Conservation (phyloP, 2,329 filamentous ascomycete genomes). For the Paecilomyces formosus region DNA sequence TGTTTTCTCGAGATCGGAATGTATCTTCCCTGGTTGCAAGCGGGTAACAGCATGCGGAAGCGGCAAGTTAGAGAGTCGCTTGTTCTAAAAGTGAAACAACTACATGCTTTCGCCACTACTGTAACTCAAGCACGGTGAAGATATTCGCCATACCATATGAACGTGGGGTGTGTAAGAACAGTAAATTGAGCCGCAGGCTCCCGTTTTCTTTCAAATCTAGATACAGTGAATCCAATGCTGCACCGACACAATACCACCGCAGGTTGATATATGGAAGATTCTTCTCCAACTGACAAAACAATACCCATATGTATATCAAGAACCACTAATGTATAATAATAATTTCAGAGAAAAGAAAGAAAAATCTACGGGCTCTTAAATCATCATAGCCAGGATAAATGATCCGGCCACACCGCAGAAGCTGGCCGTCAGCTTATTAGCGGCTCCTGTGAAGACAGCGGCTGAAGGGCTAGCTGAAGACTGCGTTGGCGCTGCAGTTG, state of each 20-base stretch:
- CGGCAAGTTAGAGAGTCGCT: too few species aligned
- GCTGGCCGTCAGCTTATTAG: not conserved
- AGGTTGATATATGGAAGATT: not conserved
- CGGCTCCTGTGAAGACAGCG: slow-evolving; percentile 4
- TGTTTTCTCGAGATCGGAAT: too few species aligned
- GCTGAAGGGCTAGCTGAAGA: not conserved
- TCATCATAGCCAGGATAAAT: not conserved
- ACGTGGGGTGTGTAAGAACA: too few species aligned
- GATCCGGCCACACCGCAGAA: not conserved
- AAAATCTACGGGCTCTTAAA: not conserved
- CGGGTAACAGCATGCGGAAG: too few species aligned
- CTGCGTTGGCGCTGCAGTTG: not conserved
- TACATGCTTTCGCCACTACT: too few species aligned
- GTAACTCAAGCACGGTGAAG: too few species aligned
- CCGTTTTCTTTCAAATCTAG: not conserved
- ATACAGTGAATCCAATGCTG: not conserved
- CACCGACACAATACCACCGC: not conserved
- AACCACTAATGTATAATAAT: not conserved
- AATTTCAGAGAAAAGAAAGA: not conserved
- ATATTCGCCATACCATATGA: too few species aligned
- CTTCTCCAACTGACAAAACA: not conserved
- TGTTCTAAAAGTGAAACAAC: too few species aligned
- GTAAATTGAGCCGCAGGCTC: not conserved
- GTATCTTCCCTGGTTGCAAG: too few species aligned
- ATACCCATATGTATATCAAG: not conserved